Conservation (phyloP, 2,329 filamentous ascomycete genomes). For the Ophiostoma himal-ulmi region DNA sequence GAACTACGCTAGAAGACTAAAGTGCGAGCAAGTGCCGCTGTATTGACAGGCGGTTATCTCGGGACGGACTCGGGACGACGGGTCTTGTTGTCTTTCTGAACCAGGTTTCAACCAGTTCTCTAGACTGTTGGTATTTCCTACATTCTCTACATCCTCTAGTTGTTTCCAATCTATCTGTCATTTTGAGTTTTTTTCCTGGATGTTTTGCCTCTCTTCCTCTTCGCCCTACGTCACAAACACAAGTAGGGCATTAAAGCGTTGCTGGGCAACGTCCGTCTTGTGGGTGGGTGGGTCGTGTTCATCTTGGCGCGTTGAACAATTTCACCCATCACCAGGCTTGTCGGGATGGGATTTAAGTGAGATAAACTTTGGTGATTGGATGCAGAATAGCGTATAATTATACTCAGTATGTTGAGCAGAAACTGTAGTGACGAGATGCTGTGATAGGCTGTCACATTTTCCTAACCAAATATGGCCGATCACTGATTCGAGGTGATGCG, state of each 20-base stretch:
- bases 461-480: background rate
- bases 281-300: background rate
- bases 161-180: background rate
- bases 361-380: background rate
- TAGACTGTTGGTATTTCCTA: too few species aligned
- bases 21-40: background rate
- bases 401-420: background rate
- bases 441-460: background rate
- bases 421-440: background rate
- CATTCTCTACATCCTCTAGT: too few species aligned
- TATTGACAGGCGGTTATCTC: background rate
- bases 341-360: background rate
- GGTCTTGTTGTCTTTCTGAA: background rate
- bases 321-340: conserved; percentile 6
- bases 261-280: conserved; percentile 15
- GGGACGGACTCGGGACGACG: background rate
- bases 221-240: background rate
- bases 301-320: conserved; percentile 18
- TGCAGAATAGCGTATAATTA: background rate
- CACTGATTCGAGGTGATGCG: background rate
- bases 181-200: background rate
- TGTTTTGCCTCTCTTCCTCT: background rate
- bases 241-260: conserved; percentile 12
- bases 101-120: too few species aligned
- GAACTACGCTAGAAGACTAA: background rate